Evolutionary conservation across 108 stramenopile species (phyloP).

Genomic region (Nitzschia inconspicua): DNA sequence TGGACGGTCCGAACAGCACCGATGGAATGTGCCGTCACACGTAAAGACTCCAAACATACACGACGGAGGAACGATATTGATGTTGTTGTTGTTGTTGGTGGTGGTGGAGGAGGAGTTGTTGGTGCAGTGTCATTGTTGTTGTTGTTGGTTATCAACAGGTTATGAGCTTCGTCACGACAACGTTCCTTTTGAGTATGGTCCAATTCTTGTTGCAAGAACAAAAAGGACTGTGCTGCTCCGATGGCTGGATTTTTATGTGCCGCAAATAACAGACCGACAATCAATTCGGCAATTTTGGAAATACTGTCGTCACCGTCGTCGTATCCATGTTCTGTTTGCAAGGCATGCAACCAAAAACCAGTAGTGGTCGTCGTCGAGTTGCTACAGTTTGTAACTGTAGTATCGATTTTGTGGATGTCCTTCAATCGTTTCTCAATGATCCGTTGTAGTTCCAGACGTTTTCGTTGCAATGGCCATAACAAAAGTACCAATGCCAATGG

Average conservation of each 20-base stretch:
- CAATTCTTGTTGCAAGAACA: slow-evolving; percentile 21
- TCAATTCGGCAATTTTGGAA: slow-evolving; percentile 30
- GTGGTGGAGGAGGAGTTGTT: no score
- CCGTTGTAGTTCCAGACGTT: slow-evolving; percentile 28
- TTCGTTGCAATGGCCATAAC: slow-evolving; percentile 33
- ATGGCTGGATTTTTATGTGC: slow-evolving; percentile 66
- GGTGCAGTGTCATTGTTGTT: background rate
- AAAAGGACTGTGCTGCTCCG: slow-evolving; percentile 46
- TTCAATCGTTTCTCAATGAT: slow-evolving; percentile 18
- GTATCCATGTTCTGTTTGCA: slow-evolving; percentile 1
- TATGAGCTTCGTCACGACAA: background rate
- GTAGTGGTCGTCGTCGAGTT: background rate
- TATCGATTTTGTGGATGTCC: background rate
- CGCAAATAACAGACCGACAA: slow-evolving; percentile 59
- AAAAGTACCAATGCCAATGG: slow-evolving; percentile 22
- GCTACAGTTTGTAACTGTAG: background rate
- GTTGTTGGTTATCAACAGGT: background rate
- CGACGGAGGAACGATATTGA: slow-evolving; percentile 9
- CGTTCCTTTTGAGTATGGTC: background rate
- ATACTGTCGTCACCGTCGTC: background rate
- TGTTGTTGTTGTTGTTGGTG: background rate
- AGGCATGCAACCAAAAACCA: slow-evolving; percentile 34
- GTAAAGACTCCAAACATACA: slow-evolving; percentile 35
- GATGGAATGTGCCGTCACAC: slow-evolving; percentile 48
- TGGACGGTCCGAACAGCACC: slow-evolving; percentile 42